These are phyloP conservation scores for Candida sanyaensis DNA, from an alignment of 1,139 yeast genomes.

Conservation along the genomic window DNA sequence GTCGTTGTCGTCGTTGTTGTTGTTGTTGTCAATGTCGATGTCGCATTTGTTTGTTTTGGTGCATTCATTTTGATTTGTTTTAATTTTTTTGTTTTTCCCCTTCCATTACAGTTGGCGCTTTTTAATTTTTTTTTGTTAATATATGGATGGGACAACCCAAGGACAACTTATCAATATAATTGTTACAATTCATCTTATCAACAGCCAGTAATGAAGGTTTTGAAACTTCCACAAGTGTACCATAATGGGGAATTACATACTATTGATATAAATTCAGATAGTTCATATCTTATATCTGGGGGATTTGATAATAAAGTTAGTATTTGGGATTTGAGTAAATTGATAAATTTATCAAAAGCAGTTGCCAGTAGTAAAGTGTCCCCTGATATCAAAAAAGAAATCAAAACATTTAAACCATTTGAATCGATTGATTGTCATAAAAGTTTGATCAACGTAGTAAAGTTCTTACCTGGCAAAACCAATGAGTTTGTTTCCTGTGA, in stretches of 20 bases:
- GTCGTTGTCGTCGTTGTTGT: no score
- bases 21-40: no score
- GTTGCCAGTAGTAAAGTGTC: slow-evolving; percentile 18
- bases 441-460: slow-evolving; percentile 28
- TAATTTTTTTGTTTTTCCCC: background rate
- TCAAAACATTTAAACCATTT: slow-evolving; percentile 19
- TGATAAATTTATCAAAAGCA: slow-evolving; percentile 11
- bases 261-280: slow-evolving; percentile 28
- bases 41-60: background rate
- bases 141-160: background rate
- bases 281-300: slow-evolving; percentile 33
- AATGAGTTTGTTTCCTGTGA: slow-evolving; percentile 43
- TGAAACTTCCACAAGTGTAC: slow-evolving; percentile 17
- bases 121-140: background rate
- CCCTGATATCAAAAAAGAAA: background rate
- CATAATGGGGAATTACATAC: slow-evolving; percentile 44
- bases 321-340: slow-evolving; percentile 37
- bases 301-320: slow-evolving; percentile 42
- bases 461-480: slow-evolving; percentile 32
- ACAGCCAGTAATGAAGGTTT: slow-evolving; percentile 12
- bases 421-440: slow-evolving; percentile 18
- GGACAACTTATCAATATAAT: background rate
- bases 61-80: background rate
- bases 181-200: background rate
- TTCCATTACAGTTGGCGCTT: background rate